Evolutionary conservation across 2,329 filamentous ascomycete genomes (phyloP).

Genomic region (Aspergillus floridensis): DNA sequence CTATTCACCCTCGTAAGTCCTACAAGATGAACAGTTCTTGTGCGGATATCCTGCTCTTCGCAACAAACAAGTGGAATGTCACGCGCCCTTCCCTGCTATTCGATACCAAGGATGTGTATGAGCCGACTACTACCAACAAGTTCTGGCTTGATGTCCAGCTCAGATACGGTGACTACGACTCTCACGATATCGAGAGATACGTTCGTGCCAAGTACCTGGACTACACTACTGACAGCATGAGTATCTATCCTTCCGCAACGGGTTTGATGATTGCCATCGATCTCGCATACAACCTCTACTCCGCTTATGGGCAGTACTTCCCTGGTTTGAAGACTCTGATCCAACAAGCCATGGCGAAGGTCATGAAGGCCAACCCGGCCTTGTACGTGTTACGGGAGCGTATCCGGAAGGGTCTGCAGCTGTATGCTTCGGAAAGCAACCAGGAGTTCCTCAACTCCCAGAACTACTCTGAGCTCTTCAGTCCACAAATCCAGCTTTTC

Average conservation of each 20-base stretch:
- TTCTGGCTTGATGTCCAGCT: constrained; percentile 99
- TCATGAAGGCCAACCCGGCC: constrained; percentile 99
- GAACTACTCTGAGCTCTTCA: constrained; percentile 98
- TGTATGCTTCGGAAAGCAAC: constrained; percentile 97
- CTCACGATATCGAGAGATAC: constrained; percentile 97
- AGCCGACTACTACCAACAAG: constrained; percentile 93
- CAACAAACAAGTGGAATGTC: constrained; percentile 98
- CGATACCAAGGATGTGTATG: constrained; percentile 94
- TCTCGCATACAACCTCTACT: constrained; percentile 96
- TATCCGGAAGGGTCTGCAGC: constrained; percentile 95
- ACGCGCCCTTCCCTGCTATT: constrained; percentile 89
- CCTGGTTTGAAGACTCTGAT: constrained; percentile 91
- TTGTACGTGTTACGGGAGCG: constrained; percentile 94
- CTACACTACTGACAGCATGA: constrained; percentile 98
- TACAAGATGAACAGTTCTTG: constrained; percentile 99
- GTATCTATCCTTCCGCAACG: constrained; percentile 94
- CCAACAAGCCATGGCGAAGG: constrained; percentile 98
- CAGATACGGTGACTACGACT: constrained; percentile 96
- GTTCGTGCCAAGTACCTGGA: constrained; percentile 97
- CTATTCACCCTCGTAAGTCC: constrained; percentile 96
- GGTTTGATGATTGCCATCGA: constrained; percentile 98
- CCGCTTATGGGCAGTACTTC: constrained; percentile 98
- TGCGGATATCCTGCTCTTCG: constrained; percentile 93
- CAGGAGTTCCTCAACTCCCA: constrained; percentile 99
- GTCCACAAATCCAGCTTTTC: constrained; percentile 97